phyloP scores from a whole-genome alignment of 1,284 basidiomycete species.

The Melanopsichium pennsylvanicum region DNA sequence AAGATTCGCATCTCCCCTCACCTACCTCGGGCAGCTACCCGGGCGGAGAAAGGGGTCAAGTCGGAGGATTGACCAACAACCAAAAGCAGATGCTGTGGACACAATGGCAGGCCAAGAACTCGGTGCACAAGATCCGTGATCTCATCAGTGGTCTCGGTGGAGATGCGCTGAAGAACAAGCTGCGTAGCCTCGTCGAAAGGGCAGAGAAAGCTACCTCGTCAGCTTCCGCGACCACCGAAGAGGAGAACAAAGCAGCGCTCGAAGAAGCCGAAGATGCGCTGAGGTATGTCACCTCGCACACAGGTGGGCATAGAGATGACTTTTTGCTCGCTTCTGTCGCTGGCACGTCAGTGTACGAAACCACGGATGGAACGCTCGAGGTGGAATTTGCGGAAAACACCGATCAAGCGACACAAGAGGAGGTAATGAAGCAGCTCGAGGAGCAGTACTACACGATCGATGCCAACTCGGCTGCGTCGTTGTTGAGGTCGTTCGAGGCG shows the following conservation, averaged over 20 bases:
- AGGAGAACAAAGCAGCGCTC: background rate
- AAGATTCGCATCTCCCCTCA: conserved; percentile 29
- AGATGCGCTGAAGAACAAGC: conserved; percentile 33
- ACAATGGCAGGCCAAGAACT: conserved; percentile 38
- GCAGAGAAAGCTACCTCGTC: conserved; percentile 3
- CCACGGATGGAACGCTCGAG: conserved; percentile 15
- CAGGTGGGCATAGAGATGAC: background rate
- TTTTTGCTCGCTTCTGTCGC: conserved; percentile 16
- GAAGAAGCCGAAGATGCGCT: background rate
- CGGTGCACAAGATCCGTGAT: conserved; percentile 24
- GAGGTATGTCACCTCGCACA: background rate
- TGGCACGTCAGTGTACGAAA: conserved; percentile 20
- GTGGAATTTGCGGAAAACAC: conserved; percentile 19
- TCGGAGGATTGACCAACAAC: conserved; percentile 56
- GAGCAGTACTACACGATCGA: too few relatives aligned
- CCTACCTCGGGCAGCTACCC: conserved; percentile 31
- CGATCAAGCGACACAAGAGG: conserved; percentile 12
- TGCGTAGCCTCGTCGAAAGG: conserved; percentile 30
- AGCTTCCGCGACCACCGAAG: background rate
- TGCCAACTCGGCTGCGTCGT: conserved; percentile 1
- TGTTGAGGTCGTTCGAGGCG: conserved; percentile 16
- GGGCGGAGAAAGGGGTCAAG: conserved; percentile 53
- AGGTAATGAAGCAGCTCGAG: conserved; percentile 20
- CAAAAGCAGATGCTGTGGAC: conserved; percentile 55
- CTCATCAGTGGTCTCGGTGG: conserved; percentile 32